A percentile compares a stretch with the other conserved stretches of the same genome.
phyloP scores from a whole-genome alignment of 2,329 filamentous ascomycete species.

The Coniochaeta ligniaria region DNA sequence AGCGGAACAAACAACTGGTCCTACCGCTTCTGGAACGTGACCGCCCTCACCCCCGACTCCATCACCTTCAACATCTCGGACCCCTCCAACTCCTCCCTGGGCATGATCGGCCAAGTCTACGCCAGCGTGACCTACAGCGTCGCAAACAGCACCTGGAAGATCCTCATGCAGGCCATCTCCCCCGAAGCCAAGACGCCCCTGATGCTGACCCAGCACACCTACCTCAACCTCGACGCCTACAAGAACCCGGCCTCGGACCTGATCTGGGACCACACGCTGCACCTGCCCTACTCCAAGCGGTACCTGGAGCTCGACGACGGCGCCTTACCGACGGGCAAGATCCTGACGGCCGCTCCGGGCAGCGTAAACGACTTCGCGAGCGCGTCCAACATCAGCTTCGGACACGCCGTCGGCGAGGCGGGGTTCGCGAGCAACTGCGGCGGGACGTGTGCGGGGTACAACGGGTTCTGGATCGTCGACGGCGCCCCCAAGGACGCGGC shows the following conservation, averaged over 20 bases:
- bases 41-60: constrained; percentile 42
- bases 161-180: constrained; percentile 52
- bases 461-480: constrained; percentile 48
- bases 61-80: constrained; percentile 62
- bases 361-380: constrained; percentile 63
- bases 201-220: constrained; percentile 59
- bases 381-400: constrained; percentile 49
- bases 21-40: constrained; percentile 55
- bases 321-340: constrained; percentile 53
- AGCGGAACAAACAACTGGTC: constrained; percentile 56
- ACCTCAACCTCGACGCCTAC: constrained; percentile 63
- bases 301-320: constrained; percentile 49
- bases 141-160: constrained; percentile 46
- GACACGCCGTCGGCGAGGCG: constrained; percentile 48
- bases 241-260: constrained; percentile 46
- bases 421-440: constrained; percentile 56
- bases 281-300: constrained; percentile 53
- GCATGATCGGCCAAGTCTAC: constrained; percentile 55
- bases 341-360: constrained; percentile 46
- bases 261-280: constrained; percentile 55
- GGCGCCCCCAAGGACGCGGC: constrained; percentile 28
- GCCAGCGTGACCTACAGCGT: constrained; percentile 57
- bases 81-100: constrained; percentile 46
- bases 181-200: constrained; percentile 43
- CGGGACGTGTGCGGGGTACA: constrained; percentile 64